A percentile compares a stretch with the other conserved stretches of the same genome.
Evolutionary conservation across 140 eudicot species (phyloP).

Genomic region (Erigeron philadelphicus): DNA sequence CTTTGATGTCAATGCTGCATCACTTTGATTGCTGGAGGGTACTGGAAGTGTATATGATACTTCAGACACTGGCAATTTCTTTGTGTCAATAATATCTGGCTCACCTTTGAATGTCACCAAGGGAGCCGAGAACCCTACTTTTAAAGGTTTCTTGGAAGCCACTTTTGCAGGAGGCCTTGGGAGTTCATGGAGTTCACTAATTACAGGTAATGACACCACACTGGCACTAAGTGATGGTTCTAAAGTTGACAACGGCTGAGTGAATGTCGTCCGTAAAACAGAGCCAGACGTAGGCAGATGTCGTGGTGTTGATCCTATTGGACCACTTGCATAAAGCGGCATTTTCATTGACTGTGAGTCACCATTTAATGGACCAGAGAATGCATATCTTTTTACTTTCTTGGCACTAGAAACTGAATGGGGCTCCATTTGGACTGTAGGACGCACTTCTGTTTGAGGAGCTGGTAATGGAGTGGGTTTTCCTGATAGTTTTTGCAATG

Average conservation of each 20-base stretch:
- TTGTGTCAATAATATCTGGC: slow-evolving; percentile 27
- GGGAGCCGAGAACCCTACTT: slow-evolving; percentile 55
- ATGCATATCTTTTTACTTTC: slow-evolving; percentile 43
- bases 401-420: slow-evolving; percentile 35
- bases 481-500: slow-evolving; percentile 30
- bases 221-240: slow-evolving; percentile 28
- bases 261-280: slow-evolving; percentile 28
- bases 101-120: slow-evolving; percentile 37
- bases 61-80: slow-evolving; percentile 17
- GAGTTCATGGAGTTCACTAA: slow-evolving; percentile 89
- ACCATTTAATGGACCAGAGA: slow-evolving; percentile 39
- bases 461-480: slow-evolving; percentile 39
- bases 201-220: slow-evolving; percentile 53
- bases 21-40: slow-evolving; percentile 30
- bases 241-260: slow-evolving; percentile 43
- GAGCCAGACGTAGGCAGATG: slow-evolving; percentile 51
- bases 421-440: slow-evolving; percentile 35
- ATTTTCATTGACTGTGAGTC: slow-evolving; percentile 43
- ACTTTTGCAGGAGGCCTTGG: slow-evolving; percentile 64
- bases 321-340: slow-evolving; percentile 52
- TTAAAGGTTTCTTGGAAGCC: slow-evolving; percentile 32
- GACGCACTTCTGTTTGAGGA: slow-evolving; percentile 26
- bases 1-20: background rate
- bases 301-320: slow-evolving; percentile 40
- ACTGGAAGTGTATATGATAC: slow-evolving; percentile 41